phyloP scores from a whole-genome alignment of 805 yeast genomes.

The Ogataea ramenticola region DNA sequence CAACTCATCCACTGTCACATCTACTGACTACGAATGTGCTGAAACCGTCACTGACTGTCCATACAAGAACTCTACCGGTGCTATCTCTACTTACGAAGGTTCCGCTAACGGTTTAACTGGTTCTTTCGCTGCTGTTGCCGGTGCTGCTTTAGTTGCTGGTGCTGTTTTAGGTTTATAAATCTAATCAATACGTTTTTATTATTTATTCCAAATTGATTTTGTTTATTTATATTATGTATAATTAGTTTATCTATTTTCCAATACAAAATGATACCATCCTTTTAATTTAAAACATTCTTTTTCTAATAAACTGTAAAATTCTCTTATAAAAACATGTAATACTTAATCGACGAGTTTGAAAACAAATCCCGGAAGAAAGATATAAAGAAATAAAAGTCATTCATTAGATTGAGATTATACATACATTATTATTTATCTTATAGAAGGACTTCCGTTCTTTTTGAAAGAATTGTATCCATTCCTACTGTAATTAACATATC shows the following conservation, averaged over 20 bases:
- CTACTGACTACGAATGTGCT: constrained; percentile 33
- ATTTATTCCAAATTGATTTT: not conserved
- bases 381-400: too few relatives aligned
- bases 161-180: constrained; percentile 28
- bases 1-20: constrained; percentile 28
- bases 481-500: constrained; percentile 19
- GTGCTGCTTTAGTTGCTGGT: constrained; percentile 25
- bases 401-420: too few relatives aligned
- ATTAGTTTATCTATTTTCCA: not conserved
- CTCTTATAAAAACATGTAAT: too few relatives aligned
- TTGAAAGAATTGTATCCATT: constrained; percentile 13
- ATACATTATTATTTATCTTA: not conserved
- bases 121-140: constrained; percentile 26
- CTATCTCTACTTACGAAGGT: constrained; percentile 26
- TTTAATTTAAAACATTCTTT: too few relatives aligned
- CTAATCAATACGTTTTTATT: not conserved
- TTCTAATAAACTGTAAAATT: too few relatives aligned
- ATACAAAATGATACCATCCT: too few relatives aligned
- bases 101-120: constrained; percentile 23
- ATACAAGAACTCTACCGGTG: constrained; percentile 22
- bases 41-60: constrained; percentile 29
- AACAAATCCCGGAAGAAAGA: too few relatives aligned
- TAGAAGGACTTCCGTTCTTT: constrained; percentile 1
- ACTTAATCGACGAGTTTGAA: too few relatives aligned
- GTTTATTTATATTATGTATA: not conserved